Conservation (phyloP, 169 alveolate species). For the Plasmodium cynomolgi region DNA sequence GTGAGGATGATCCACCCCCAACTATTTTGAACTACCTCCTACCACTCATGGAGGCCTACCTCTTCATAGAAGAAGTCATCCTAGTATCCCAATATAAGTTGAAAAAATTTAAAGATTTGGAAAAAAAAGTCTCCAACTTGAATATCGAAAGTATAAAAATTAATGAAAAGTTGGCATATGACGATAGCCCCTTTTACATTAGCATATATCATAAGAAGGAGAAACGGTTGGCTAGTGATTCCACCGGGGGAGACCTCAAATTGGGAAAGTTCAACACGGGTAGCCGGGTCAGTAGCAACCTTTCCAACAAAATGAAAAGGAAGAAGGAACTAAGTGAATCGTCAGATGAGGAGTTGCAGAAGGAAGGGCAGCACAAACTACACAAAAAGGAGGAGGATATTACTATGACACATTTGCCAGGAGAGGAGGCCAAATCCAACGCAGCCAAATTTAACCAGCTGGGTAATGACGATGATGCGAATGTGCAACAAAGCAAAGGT, state of each 20-base stretch:
- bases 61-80: conserved; percentile 72
- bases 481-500: background rate
- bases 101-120: conserved; percentile 67
- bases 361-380: background rate
- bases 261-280: background rate
- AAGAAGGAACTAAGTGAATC: background rate
- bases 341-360: background rate
- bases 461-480: background rate
- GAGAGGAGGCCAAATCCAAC: background rate
- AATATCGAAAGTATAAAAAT: conserved; percentile 61
- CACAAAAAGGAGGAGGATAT: conserved; percentile 2
- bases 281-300: background rate
- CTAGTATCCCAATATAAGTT: conserved; percentile 61
- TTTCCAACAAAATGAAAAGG: conserved; percentile 22
- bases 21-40: conserved; percentile 56
- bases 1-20: conserved; percentile 70
- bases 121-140: conserved; percentile 59
- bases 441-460: background rate
- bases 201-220: conserved; percentile 48
- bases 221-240: background rate
- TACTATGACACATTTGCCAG: background rate
- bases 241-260: background rate
- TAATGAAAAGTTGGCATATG: conserved; percentile 59
- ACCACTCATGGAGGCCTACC: conserved; percentile 71
- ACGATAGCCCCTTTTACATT: conserved; percentile 70